phyloP scores from a whole-genome alignment of 345 rosid species.

The Diplotaxis tenuifolia region DNA sequence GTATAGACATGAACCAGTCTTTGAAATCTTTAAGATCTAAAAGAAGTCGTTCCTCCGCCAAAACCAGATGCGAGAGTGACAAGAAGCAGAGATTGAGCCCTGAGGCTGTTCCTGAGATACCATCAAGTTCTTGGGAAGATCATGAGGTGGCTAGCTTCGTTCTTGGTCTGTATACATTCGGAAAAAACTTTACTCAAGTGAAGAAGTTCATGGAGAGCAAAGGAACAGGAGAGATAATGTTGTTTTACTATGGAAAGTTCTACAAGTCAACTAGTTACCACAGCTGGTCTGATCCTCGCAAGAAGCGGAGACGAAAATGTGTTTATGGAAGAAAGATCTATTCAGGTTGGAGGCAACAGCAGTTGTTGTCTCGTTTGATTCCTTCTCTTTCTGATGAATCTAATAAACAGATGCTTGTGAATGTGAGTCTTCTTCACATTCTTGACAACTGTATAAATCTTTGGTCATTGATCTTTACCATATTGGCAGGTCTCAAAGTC shows the following conservation, averaged over 20 bases:
- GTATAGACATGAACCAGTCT: slow-evolving; percentile 36
- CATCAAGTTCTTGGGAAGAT: slow-evolving; percentile 44
- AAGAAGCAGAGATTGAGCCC: slow-evolving; percentile 37
- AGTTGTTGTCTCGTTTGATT: slow-evolving; percentile 61
- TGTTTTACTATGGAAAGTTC: slow-evolving; percentile 62
- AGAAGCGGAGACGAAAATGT: slow-evolving; percentile 46
- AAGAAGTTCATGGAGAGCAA: slow-evolving; percentile 49
- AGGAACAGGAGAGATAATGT: slow-evolving; percentile 48
- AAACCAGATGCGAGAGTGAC: slow-evolving; percentile 36
- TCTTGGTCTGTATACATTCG: slow-evolving; percentile 59
- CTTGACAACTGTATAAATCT: background rate
- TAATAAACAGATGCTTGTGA: slow-evolving; percentile 33
- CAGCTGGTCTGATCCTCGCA: slow-evolving; percentile 58
- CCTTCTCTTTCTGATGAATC: slow-evolving; percentile 43
- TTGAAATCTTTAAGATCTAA: slow-evolving; percentile 40
- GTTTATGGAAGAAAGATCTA: slow-evolving; percentile 55
- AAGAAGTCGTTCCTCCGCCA: slow-evolving; percentile 22
- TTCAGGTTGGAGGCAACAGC: slow-evolving; percentile 71
- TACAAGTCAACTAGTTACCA: slow-evolving; percentile 47
- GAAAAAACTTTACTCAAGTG: slow-evolving; percentile 52
- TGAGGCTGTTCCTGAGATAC: slow-evolving; percentile 41
- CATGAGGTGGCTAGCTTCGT: slow-evolving; percentile 49
- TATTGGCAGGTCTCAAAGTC: slow-evolving; percentile 55
- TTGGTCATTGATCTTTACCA: slow-evolving; percentile 27
- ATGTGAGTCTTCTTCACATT: slow-evolving; percentile 36